phyloP scores from a whole-genome alignment of 371 early-diverging fungal species.

The Paraphysoderma sedebokerense region DNA sequence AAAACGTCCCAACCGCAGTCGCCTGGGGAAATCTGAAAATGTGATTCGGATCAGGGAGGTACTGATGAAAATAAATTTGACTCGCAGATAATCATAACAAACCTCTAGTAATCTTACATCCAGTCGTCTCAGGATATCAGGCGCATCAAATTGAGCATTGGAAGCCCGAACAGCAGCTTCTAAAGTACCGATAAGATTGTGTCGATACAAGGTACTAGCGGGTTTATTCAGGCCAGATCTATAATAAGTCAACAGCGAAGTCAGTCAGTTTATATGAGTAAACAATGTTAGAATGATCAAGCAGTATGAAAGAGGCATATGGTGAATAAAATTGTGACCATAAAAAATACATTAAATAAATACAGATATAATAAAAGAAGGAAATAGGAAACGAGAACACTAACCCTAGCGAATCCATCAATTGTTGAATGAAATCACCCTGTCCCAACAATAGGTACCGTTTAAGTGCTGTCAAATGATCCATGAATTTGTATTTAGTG shows the following conservation, averaged over 20 bases:
- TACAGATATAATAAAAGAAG: too few relatives aligned
- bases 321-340: slow-evolving; percentile 8
- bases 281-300: too few relatives aligned
- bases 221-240: slow-evolving; percentile 50
- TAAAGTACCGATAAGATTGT: slow-evolving; percentile 68
- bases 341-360: neutral
- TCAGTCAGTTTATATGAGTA: too few relatives aligned
- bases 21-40: slow-evolving; percentile 43
- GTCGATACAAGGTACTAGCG: slow-evolving; percentile 58
- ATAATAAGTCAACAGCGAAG: too few relatives aligned
- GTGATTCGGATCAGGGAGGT: too few relatives aligned
- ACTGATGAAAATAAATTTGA: too few relatives aligned
- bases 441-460: slow-evolving; percentile 80
- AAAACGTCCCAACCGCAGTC: slow-evolving; percentile 88
- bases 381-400: slow-evolving; percentile 2
- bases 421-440: slow-evolving; percentile 83
- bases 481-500: slow-evolving; percentile 55
- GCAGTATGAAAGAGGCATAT: too few relatives aligned
- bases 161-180: slow-evolving; percentile 78
- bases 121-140: slow-evolving; percentile 53
- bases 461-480: slow-evolving; percentile 72
- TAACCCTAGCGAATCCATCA: slow-evolving; percentile 71
- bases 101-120: slow-evolving; percentile 56
- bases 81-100: too few relatives aligned
- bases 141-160: slow-evolving; percentile 72